Base-by-base conservation (phyloP, 345 rosid species). In the Brassica carinata region DNA sequence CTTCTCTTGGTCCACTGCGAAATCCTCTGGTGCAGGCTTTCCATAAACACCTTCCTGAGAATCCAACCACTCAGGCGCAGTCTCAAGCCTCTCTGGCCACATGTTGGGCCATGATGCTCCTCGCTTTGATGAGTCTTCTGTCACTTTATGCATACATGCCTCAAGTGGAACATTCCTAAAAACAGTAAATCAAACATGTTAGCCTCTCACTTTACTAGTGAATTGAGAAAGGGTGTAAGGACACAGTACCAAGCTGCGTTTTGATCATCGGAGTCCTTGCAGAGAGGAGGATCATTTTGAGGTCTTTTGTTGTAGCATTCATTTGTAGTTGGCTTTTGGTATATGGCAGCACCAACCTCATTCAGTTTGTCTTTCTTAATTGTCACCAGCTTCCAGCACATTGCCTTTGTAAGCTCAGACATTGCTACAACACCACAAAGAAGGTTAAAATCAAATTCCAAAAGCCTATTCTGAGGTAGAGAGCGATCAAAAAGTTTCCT, bases 61-160 rank as follows among this genome's bases (percentile, higher is more conserved):
- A 66, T 83, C 85, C 83, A 92, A 79, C 97, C 96, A 92, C 78
- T 89, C 88, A 2, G 97, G 97, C 2, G 86, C 87, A 53, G 79
- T 85, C 82, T 85, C 94, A 74, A 90, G 62, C 79, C 96, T 87
- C 29, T 27, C 55, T 0, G 96, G 97, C 96, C 97, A 92, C 73
- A 72, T 80, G 77, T 86, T 86, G 14, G 97, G 97, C 96, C 94
- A 90, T 6, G 40, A 74, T 72, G 96, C 85, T 65, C 96, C 96
- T 70, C 94, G 92, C 75, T 85, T 78, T 4, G 87, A 79, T 51
- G 77, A 62, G 69, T 85, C 84, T 18, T 85, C 86, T 2, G 94
- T 87, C 72, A 92, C 87, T 85, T 72, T 88, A 77, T 92, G 96
- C 90, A 92, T 88, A 83, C 97, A 92, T 77, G 96, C 87, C 83